These are phyloP conservation scores for Datisca glomerata DNA, from an alignment of 306 rosid species.

Conservation along the genomic window DNA sequence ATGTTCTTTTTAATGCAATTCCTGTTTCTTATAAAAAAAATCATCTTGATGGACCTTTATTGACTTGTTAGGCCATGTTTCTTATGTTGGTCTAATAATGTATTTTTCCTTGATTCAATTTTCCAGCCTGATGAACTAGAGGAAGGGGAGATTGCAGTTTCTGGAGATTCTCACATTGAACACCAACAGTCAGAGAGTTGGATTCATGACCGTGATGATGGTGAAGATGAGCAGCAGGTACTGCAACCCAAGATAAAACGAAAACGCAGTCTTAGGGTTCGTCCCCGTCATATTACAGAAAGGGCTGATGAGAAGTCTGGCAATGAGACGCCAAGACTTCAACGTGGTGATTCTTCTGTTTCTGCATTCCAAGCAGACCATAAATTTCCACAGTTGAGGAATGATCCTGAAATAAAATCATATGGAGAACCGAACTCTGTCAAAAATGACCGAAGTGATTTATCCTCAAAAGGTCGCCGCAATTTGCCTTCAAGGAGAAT, in stretches of 20 bases:
- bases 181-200: constrained; percentile 90
- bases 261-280: constrained; percentile 79
- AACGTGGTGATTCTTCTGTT: constrained; percentile 54
- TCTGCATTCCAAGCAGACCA: constrained; percentile 41
- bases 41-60: no score
- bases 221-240: constrained; percentile 92
- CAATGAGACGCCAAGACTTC: constrained; percentile 47
- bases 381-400: constrained; percentile 39
- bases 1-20: constrained; percentile 15
- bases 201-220: constrained; percentile 89
- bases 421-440: constrained; percentile 35
- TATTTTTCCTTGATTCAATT: constrained; percentile 10
- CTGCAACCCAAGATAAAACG: constrained; percentile 86
- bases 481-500: constrained; percentile 53
- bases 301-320: constrained; percentile 64
- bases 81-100: not conserved
- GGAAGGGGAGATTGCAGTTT: constrained; percentile 92
- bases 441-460: constrained; percentile 58
- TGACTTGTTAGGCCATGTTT: no score
- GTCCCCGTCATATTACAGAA: constrained; percentile 70
- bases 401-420: constrained; percentile 44
- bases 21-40: constrained; percentile 18
- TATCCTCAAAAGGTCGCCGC: constrained; percentile 46
- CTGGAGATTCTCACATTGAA: constrained; percentile 89
- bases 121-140: constrained; percentile 79